These are phyloP conservation scores for Coemansia interrupta DNA, from an alignment of 192 early-diverging fungal species.

Conservation along the genomic window DNA sequence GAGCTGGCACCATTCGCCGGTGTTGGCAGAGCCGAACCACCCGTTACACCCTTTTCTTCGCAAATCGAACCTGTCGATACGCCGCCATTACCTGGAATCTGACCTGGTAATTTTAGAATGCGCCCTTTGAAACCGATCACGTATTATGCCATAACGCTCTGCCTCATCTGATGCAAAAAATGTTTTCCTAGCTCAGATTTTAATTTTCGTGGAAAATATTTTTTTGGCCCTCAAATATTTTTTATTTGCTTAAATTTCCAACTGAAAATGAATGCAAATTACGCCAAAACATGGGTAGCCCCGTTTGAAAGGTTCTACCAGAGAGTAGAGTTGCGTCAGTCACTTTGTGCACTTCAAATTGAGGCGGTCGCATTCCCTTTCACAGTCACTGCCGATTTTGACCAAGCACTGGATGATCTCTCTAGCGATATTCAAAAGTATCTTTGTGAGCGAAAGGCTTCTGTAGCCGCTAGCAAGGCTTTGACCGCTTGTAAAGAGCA, in stretches of 20 bases:
- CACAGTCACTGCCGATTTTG: constrained; percentile 8
- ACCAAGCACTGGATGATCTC: constrained; percentile 16
- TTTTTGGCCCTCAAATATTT: not conserved
- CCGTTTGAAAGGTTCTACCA: constrained; percentile 34
- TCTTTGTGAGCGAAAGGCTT: not conserved
- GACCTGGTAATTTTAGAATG: no score
- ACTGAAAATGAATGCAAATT: constrained; percentile 4
- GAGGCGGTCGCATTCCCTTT: constrained; percentile 32
- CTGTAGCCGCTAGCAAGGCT: not conserved
- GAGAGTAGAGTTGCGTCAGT: constrained; percentile 28
- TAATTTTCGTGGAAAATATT: not conserved
- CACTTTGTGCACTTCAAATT: constrained; percentile 32
- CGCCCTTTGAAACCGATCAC: no score
- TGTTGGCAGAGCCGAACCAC: no score
- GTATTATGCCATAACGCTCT: no score
- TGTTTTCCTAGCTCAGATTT: no score
- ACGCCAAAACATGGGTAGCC: constrained; percentile 13
- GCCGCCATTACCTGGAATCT: no score
- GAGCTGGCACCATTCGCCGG: no score
- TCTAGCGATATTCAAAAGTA: constrained; percentile 14
- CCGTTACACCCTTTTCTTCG: no score
- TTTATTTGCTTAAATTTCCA: not conserved
- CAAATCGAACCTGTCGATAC: no score
- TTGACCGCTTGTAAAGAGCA: not conserved
- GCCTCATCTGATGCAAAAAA: no score